Percentiles rank a stretch among this genome's conserved stretches.
Conservation (phyloP, 305 asterid species). For the Ajuga reptans region DNA sequence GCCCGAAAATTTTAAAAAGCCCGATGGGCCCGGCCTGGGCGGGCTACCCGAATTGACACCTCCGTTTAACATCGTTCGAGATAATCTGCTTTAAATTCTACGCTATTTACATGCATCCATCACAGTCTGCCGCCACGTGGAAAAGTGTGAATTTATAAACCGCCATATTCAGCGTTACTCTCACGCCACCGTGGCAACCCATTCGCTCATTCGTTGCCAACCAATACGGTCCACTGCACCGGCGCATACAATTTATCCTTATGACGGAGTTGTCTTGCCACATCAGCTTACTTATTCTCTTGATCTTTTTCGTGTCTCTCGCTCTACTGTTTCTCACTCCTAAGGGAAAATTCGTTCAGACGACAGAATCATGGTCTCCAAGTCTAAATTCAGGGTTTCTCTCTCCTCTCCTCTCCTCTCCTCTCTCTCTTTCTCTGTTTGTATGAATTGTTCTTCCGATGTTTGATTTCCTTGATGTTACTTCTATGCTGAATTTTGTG, state of each 20-base stretch:
- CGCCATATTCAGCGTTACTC: neutral
- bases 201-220: neutral
- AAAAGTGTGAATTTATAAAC: neutral
- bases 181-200: neutral
- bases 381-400: constrained; percentile 30
- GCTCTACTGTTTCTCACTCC: constrained; percentile 21
- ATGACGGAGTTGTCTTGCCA: constrained; percentile 20
- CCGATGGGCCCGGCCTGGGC: too few species aligned
- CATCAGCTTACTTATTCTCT: constrained; percentile 11
- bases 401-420: constrained; percentile 3
- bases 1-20: too few species aligned
- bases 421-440: neutral
- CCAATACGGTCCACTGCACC: constrained; percentile 11
- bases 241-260: neutral
- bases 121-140: neutral
- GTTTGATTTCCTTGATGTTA: neutral
- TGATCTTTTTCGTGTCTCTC: constrained; percentile 5
- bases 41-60: too few species aligned
- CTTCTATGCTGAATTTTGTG: neutral
- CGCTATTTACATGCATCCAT: neutral
- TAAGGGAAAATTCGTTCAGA: neutral
- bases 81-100: neutral
- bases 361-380: constrained; percentile 29
- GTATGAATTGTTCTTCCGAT: neutral
- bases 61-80: too few species aligned